These are phyloP conservation scores for Umbelopsis ramanniana DNA, from an alignment of 192 early-diverging fungal genomes.

Conservation along the genomic window DNA sequence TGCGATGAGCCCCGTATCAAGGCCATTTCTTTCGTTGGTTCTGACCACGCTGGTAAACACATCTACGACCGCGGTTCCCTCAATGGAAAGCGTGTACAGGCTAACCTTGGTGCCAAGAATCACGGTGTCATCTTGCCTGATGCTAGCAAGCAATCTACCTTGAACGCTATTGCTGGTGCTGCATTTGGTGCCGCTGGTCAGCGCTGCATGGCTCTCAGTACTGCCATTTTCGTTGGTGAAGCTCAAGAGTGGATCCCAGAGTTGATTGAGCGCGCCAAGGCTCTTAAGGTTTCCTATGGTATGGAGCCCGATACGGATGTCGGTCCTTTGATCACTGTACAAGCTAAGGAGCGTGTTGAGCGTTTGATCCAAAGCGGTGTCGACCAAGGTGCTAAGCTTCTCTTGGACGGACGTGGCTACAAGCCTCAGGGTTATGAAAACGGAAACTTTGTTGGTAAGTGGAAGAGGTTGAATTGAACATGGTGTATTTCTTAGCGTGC, in stretches of 20 bases:
- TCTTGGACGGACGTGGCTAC: constrained; percentile 87
- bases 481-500: too few relatives aligned
- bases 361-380: constrained; percentile 79
- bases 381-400: constrained; percentile 84
- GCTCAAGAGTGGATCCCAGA: constrained; percentile 85
- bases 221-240: constrained; percentile 88
- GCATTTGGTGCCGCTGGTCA: constrained; percentile 98
- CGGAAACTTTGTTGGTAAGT: constrained; percentile 89
- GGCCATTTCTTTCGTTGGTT: constrained; percentile 95
- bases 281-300: constrained; percentile 83
- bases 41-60: constrained; percentile 85
- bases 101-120: constrained; percentile 97
- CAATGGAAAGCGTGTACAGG: constrained; percentile 96
- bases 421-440: constrained; percentile 76
- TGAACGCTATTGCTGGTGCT: constrained; percentile 89
- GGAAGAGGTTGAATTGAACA: too few relatives aligned
- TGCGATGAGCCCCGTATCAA: constrained; percentile 83
- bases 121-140: constrained; percentile 95
- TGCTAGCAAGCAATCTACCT: constrained; percentile 93
- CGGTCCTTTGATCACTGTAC: constrained; percentile 86
- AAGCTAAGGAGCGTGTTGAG: constrained; percentile 77
- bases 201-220: constrained; percentile 97
- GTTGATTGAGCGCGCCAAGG: constrained; percentile 82
- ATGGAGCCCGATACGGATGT: constrained; percentile 87
- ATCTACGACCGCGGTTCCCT: constrained; percentile 85